Base-by-base conservation (phyloP, 257 asterid genomes). In the Catharanthus roseus region DNA sequence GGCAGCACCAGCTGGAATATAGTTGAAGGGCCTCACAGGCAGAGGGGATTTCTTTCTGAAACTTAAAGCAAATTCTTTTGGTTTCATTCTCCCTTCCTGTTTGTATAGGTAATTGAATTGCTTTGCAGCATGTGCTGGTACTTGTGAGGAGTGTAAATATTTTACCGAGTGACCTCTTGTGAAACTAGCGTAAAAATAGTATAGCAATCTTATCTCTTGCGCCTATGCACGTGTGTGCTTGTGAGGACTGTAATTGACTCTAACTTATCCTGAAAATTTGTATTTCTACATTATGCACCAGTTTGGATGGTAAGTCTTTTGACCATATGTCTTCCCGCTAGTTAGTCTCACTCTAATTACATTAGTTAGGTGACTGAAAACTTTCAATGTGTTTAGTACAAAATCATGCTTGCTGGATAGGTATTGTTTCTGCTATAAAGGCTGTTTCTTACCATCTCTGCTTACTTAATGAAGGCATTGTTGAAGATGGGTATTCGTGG, bases 401-500 rank as follows among this genome's bases (percentile, higher is more conserved):
- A 2, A 47, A 47, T 12, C n/a, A 47, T 47, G 53, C 21, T 47
- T 23, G 31, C 60, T 54, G 31, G 29, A 2, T 6, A 23, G 62
- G 31, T 7, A 33, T 62, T 62, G 47, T 18, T 19, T 62, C 28
- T 62, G 29, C 21, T 21, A 10, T 62, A 21, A 6, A 21, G 7
- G 2, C 19, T 62, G 6, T 62, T 34, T 4, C 84, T 72, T 16
- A 74, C 28, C n/a, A 57, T 7, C 51, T 72, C 69, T 65, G 23
- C 21, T 77, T 70, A 66, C 29, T 77, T 72, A 67, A 74, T 65
- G 74, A 84, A 93, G 98, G 98, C 96, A 58, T 72, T 93, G 75
- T 36, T 93, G 91, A 88, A 85, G 83, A 87, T 90, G 78, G 97
- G 98, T 65, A 89, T 93, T 74, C 98, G 97, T 72, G 98, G 98